Conservation (phyloP, 768 basidiomycete genomes). For the Tylopilus subfusipes region DNA sequence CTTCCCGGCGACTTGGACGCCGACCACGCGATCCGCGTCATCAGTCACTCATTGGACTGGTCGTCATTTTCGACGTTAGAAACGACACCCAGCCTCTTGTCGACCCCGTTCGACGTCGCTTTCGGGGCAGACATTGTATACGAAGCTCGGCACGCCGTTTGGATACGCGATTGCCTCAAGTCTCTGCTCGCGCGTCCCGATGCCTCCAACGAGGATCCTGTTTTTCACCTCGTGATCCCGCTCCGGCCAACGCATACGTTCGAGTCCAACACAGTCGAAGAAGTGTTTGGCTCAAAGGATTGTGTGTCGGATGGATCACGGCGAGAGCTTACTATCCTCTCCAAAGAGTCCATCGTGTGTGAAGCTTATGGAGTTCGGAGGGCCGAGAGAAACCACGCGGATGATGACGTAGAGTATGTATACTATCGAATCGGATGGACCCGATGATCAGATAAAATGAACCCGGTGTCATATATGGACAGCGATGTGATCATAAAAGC, state of each 20-base stretch:
- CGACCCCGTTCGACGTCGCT: constrained; percentile 44
- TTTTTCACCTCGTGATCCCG: constrained; percentile 46
- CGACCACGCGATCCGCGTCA: constrained; percentile 16
- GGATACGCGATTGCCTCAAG: constrained; percentile 44
- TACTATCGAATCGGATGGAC: constrained; percentile 74
- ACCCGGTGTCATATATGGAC: neutral
- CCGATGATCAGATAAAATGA: neutral
- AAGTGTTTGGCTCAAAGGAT: constrained; percentile 40
- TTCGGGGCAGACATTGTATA: constrained; percentile 56
- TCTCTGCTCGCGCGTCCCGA: constrained; percentile 33
- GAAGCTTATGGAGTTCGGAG: constrained; percentile 34
- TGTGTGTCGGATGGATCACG: neutral
- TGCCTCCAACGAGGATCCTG: neutral
- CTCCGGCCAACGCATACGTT: constrained; percentile 57
- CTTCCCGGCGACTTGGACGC: neutral
- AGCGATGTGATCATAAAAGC: neutral
- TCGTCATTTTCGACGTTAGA: neutral
- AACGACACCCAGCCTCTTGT: constrained; percentile 22
- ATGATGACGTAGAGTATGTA: constrained; percentile 61
- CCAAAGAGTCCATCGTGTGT: constrained; percentile 54
- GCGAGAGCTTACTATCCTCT: constrained; percentile 45
- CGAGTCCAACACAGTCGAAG: constrained; percentile 60
- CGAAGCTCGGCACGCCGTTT: constrained; percentile 45
- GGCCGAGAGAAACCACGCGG: constrained; percentile 30
- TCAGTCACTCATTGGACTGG: constrained; percentile 10